phyloP scores from a whole-genome alignment of 768 basidiomycete species.

The Leccinum obscurum region DNA sequence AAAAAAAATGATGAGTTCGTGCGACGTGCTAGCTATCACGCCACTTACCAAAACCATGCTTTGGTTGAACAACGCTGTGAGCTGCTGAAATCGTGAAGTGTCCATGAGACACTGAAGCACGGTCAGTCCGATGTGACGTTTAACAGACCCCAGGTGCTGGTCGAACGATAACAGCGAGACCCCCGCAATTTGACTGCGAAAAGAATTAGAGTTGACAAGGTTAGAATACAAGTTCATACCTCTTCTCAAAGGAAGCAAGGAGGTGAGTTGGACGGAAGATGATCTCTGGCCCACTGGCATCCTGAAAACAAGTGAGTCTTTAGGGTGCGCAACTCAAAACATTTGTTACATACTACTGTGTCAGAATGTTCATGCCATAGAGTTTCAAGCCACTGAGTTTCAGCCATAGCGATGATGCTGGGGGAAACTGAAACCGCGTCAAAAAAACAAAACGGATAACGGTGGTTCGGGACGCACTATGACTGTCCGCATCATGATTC shows the following conservation, averaged over 20 bases:
- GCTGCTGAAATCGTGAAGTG: slow-evolving; percentile 43
- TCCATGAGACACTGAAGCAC: slow-evolving; percentile 40
- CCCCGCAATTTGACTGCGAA: slow-evolving; percentile 41
- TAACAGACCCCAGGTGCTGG: slow-evolving; percentile 39
- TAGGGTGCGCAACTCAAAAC: neutral
- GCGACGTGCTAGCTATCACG: neutral
- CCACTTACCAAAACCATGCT: slow-evolving; percentile 43
- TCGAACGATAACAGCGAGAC: slow-evolving; percentile 42
- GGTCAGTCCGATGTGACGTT: slow-evolving; percentile 38
- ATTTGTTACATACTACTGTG: slow-evolving; percentile 9
- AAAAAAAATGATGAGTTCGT: slow-evolving; percentile 7
- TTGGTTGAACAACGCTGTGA: slow-evolving; percentile 41
- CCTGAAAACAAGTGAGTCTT: slow-evolving; percentile 17
- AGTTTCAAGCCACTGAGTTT: slow-evolving; percentile 51
- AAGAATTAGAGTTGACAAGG: neutral
- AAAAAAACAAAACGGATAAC: neutral
- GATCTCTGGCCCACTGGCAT: slow-evolving; percentile 37
- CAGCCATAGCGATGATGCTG: slow-evolving; percentile 34
- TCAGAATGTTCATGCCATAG: slow-evolving; percentile 41
- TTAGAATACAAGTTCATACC: slow-evolving; percentile 33
- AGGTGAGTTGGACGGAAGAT: slow-evolving; percentile 49
- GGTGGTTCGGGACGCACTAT: slow-evolving; percentile 36
- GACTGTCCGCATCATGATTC: slow-evolving; percentile 39
- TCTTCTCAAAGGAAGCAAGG: slow-evolving; percentile 37
- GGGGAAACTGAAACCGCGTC: slow-evolving; percentile 30